These are phyloP conservation scores for Annulohypoxylon moriforme DNA, from an alignment of 495 filamentous ascomycete species.

Conservation along the genomic window DNA sequence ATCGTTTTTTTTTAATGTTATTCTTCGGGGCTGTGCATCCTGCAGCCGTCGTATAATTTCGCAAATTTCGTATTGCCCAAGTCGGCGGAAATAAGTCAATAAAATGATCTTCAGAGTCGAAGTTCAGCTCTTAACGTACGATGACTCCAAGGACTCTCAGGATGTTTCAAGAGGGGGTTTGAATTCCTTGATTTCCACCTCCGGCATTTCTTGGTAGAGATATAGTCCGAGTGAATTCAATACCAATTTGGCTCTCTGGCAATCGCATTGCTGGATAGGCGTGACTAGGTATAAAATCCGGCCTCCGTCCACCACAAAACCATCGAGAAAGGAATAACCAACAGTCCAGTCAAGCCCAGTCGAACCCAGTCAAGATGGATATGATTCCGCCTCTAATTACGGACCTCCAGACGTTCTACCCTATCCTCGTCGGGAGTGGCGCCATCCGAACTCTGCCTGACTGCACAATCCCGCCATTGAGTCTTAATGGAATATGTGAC, in stretches of 20 bases:
- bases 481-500: constrained; percentile 10
- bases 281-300: neutral
- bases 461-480: constrained; percentile 1
- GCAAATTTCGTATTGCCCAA: neutral
- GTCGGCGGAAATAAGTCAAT: neutral
- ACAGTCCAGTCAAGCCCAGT: neutral
- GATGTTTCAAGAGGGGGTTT: neutral
- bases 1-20: neutral
- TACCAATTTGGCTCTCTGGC: neutral
- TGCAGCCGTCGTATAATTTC: neutral
- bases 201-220: neutral
- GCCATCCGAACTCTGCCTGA: neutral
- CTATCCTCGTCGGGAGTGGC: neutral
- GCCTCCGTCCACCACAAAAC: neutral
- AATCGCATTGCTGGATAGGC: neutral
- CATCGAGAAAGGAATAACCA: neutral
- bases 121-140: neutral
- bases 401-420: neutral
- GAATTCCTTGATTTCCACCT: neutral
- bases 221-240: neutral
- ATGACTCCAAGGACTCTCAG: neutral
- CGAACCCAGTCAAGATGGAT: constrained; percentile 7
- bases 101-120: neutral
- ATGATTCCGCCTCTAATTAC: constrained; percentile 1
- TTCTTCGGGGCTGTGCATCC: neutral